phyloP scores from a whole-genome alignment of 2,329 filamentous ascomycete species.

The Golovinomyces cichoracearum region DNA sequence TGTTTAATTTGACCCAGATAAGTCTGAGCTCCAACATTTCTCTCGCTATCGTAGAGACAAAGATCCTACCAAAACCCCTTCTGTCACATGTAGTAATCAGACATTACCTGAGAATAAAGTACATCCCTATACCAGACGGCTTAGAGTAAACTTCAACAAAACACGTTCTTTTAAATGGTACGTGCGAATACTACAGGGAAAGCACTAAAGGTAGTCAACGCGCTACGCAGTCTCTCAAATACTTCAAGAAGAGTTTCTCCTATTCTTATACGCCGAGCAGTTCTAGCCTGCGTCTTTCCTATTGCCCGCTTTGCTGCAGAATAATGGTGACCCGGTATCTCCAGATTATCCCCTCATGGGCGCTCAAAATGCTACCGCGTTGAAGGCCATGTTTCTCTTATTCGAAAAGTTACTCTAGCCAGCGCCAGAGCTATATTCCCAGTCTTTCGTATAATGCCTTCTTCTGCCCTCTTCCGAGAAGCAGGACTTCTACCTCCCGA shows the following conservation, averaged over 20 bases:
- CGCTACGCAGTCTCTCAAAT: background rate
- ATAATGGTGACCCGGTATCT: too few relatives aligned
- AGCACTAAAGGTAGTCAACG: background rate
- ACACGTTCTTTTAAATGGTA: background rate
- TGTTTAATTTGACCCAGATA: background rate
- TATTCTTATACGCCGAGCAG: background rate
- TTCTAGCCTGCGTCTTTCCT: too few relatives aligned
- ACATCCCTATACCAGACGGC: background rate
- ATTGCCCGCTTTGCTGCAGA: too few relatives aligned
- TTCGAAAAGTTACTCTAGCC: too few relatives aligned
- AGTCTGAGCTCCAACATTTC: background rate
- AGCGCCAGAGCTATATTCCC: too few relatives aligned
- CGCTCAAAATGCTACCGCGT: too few relatives aligned
- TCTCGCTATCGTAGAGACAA: background rate
- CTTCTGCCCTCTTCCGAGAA: too few relatives aligned
- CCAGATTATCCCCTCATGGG: too few relatives aligned
- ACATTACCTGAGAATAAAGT: background rate
- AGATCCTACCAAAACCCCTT: background rate
- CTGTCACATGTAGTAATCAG: background rate
- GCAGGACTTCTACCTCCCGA: too few relatives aligned
- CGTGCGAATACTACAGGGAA: background rate
- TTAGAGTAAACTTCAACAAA: background rate
- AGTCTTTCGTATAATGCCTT: too few relatives aligned
- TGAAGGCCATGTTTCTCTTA: too few relatives aligned
- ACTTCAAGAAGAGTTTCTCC: background rate